Conservation (phyloP, 148 eudicot species). For the Chenopodium formosanum region DNA sequence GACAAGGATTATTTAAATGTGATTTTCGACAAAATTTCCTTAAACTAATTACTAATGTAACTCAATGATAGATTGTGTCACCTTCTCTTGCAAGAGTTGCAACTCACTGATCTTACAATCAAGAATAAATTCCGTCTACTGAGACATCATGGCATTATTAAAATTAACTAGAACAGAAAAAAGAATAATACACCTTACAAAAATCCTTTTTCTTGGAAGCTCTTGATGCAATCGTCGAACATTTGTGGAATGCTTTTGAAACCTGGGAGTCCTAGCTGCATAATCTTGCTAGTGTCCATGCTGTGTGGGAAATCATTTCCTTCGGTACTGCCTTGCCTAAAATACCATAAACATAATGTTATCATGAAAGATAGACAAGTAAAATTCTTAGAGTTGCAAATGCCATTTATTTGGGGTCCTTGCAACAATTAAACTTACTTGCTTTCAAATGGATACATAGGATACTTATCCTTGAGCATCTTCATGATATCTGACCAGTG, state of each 20-base stretch:
- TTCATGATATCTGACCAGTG: constrained; percentile 63
- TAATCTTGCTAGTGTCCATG: constrained; percentile 65
- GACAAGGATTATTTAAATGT: no score
- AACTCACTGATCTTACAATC: no score
- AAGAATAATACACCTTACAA: constrained; percentile 7
- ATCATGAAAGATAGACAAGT: background rate
- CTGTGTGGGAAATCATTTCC: constrained; percentile 62
- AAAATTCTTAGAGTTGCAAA: no score
- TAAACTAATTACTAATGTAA: no score
- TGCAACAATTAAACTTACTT: constrained; percentile 38
- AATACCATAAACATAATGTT: constrained; percentile 10
- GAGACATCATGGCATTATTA: no score
- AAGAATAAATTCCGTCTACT: no score
- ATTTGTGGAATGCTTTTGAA: constrained; percentile 57
- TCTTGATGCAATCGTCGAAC: constrained; percentile 76
- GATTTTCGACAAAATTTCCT: no score
- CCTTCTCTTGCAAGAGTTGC: no score
- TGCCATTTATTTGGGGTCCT: background rate
- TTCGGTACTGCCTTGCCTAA: constrained; percentile 36
- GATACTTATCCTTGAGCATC: constrained; percentile 59
- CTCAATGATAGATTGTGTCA: no score
- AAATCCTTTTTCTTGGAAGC: constrained; percentile 63
- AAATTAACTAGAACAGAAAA: background rate
- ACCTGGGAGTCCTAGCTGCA: constrained; percentile 58
- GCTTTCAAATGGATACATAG: constrained; percentile 55